These are phyloP conservation scores for Xylariaceae sp. DNA, from an alignment of 2,329 filamentous ascomycete species.

Conservation along the genomic window DNA sequence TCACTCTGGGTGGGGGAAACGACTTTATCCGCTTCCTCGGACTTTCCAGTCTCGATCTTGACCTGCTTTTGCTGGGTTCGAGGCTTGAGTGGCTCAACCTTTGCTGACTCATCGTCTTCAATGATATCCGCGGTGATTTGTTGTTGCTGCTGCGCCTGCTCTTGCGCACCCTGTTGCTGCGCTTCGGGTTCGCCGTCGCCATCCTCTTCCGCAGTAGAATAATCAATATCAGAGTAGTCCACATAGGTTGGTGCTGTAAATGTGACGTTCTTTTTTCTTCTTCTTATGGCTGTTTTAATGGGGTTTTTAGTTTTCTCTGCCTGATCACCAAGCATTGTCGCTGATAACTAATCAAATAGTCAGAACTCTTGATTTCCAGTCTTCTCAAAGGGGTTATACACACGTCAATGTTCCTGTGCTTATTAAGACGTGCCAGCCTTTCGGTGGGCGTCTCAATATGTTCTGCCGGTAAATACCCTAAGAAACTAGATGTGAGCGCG, in stretches of 20 bases:
- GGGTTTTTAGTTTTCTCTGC: constrained; percentile 80
- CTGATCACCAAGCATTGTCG: constrained; percentile 64
- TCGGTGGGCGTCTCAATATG: constrained; percentile 98
- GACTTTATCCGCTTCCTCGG: constrained; percentile 40
- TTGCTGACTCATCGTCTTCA: constrained; percentile 54
- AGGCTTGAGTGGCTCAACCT: constrained; percentile 59
- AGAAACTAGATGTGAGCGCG: constrained; percentile 4
- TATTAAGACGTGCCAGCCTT: constrained; percentile 88
- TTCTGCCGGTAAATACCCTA: constrained; percentile 93
- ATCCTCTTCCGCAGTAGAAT: constrained; percentile 77
- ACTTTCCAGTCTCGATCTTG: constrained; percentile 40
- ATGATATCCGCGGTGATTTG: constrained; percentile 37
- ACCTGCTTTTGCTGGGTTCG: constrained; percentile 45
- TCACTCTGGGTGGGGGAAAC: constrained; percentile 25
- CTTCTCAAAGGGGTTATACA: constrained; percentile 37
- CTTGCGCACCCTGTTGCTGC: constrained; percentile 38
- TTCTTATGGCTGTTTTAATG: constrained; percentile 80
- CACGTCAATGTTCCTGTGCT: constrained; percentile 97
- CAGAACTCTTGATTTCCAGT: constrained; percentile 21
- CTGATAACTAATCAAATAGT: constrained; percentile 54
- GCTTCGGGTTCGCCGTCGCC: constrained; percentile 51
- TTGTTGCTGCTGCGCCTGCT: constrained; percentile 37
- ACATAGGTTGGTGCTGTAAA: constrained; percentile 86
- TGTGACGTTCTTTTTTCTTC: constrained; percentile 84
- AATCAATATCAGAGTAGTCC: constrained; percentile 85